A percentile compares a stretch with the other conserved stretches of the same genome.
phyloP scores from a whole-genome alignment of 805 yeast genomes.

The Huiozyma sinensis region DNA sequence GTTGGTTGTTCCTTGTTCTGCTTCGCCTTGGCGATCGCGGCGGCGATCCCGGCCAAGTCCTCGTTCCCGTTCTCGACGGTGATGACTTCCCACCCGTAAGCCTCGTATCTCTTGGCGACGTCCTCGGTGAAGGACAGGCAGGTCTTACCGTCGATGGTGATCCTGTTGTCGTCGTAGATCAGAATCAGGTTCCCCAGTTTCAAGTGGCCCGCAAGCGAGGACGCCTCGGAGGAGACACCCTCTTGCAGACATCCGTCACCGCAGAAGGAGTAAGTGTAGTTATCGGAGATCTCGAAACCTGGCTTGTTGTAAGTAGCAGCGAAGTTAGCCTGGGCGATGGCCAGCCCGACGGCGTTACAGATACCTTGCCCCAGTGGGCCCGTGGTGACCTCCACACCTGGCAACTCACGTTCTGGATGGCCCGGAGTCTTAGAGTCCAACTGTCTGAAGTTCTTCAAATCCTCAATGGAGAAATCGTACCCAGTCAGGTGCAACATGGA shows the following conservation, averaged over 20 bases:
- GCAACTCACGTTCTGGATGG: slow-evolving; percentile 87
- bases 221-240: slow-evolving; percentile 93
- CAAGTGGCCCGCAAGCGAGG: slow-evolving; percentile 92
- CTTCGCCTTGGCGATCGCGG: slow-evolving; percentile 78
- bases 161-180: slow-evolving; percentile 92
- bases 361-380: slow-evolving; percentile 99
- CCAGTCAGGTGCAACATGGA: slow-evolving; percentile 78
- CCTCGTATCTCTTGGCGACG: slow-evolving; percentile 70
- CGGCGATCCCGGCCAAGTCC: slow-evolving; percentile 57
- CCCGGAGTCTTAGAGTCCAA: slow-evolving; percentile 90
- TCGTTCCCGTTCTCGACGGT: slow-evolving; percentile 72
- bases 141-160: slow-evolving; percentile 93
- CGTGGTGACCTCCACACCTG: slow-evolving; percentile 95
- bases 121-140: slow-evolving; percentile 88
- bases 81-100: slow-evolving; percentile 90
- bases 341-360: slow-evolving; percentile 90
- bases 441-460: slow-evolving; percentile 85
- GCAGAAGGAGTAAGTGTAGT: slow-evolving; percentile 64
- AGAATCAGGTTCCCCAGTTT: slow-evolving; percentile 87
- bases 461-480: slow-evolving; percentile 63
- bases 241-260: slow-evolving; percentile 99
- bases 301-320: slow-evolving; percentile 94
- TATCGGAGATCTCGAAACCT: slow-evolving; percentile 51
- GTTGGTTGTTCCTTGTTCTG: slow-evolving; percentile 72
- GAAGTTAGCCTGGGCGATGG: slow-evolving; percentile 83